Evolutionary conservation across 2,329 filamentous ascomycete genomes (phyloP).

Genomic region (Metarhizium rileyi): DNA sequence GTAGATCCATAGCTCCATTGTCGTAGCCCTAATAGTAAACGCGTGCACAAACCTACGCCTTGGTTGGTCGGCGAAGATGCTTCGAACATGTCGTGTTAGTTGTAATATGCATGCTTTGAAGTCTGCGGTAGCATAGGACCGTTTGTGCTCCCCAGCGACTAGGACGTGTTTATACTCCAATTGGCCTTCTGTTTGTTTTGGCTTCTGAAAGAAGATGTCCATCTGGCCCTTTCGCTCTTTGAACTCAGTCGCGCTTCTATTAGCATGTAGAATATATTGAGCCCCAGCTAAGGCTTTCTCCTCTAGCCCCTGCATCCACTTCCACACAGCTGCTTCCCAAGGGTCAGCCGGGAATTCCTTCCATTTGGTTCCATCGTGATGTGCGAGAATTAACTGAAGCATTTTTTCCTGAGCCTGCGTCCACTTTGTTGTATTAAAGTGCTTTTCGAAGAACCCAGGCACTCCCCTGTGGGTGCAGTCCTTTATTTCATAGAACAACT

Average conservation of each 20-base stretch:
- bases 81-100: not conserved
- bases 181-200: not conserved
- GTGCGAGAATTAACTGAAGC: constrained; percentile 3
- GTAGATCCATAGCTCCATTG: not conserved
- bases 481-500: not conserved
- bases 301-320: constrained; percentile 4
- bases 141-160: not conserved
- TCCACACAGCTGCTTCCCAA: constrained; percentile 2
- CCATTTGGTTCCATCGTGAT: constrained; percentile 4
- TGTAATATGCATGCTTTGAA: not conserved
- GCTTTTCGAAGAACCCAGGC: constrained; percentile 7
- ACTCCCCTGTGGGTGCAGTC: constrained; percentile 3
- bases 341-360: constrained; percentile 1
- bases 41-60: not conserved
- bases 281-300: constrained; percentile 1
- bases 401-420: constrained; percentile 4
- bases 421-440: constrained; percentile 5
- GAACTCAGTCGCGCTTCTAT: not conserved
- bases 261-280: not conserved
- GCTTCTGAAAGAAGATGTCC: constrained; percentile 1
- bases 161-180: not conserved
- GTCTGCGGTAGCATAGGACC: not conserved
- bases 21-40: not conserved
- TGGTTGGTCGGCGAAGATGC: too few species aligned
- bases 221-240: too few species aligned